These are phyloP conservation scores for Aleurites moluccanus DNA, from an alignment of 441 rosid species.

Conservation along the genomic window DNA sequence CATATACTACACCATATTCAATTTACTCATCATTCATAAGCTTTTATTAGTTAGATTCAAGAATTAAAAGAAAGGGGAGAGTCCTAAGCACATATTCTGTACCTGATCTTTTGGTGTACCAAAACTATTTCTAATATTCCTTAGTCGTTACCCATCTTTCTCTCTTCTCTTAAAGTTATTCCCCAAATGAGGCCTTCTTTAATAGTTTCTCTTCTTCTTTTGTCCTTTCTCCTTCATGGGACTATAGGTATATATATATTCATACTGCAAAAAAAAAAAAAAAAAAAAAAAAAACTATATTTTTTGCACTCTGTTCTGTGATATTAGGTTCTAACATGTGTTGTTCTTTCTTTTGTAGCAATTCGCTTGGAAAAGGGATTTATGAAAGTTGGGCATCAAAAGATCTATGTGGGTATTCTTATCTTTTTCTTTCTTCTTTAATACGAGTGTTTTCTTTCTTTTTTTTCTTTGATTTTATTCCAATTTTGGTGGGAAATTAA, in stretches of 20 bases:
- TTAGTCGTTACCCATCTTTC: neutral
- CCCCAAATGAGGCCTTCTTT: slow-evolving; percentile 37
- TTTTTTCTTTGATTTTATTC: too few relatives aligned
- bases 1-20: neutral
- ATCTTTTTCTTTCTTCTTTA: neutral
- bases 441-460: neutral
- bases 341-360: slow-evolving; percentile 30
- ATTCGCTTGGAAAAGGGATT: slow-evolving; percentile 41
- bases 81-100: neutral
- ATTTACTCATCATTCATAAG: slow-evolving; percentile 14
- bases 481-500: neutral
- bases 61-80: neutral
- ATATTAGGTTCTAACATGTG: slow-evolving; percentile 12
- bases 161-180: neutral
- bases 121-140: neutral
- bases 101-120: neutral
- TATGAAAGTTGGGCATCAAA: slow-evolving; percentile 24
- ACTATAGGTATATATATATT: slow-evolving; percentile 41
- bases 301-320: neutral
- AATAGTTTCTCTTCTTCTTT: slow-evolving; percentile 34
- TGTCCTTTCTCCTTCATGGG: slow-evolving; percentile 29
- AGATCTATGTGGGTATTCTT: slow-evolving; percentile 28
- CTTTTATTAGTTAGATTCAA: slow-evolving; percentile 10
- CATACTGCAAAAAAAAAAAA: neutral
- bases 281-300: too few relatives aligned